Conservation (phyloP, 352 stramenopile genomes). For the Globisporangium irregulare region DNA sequence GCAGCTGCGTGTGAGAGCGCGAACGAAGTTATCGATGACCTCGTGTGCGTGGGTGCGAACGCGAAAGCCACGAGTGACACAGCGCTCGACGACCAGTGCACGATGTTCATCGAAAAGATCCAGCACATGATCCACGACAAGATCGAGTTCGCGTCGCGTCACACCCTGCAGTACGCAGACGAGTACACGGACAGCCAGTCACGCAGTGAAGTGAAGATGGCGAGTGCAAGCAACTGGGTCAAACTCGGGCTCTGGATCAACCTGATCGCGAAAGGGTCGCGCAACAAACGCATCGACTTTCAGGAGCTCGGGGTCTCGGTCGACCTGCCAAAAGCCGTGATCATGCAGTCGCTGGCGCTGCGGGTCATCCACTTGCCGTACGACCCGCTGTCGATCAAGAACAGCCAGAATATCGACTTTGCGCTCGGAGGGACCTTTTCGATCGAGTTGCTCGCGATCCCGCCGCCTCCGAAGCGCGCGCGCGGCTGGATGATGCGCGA, state of each 20-base stretch:
- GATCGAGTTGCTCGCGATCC: slow-evolving; percentile 67
- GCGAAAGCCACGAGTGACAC: slow-evolving; percentile 55
- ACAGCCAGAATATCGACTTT: slow-evolving; percentile 34
- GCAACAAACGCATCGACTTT: slow-evolving; percentile 80
- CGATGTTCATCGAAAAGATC: slow-evolving; percentile 46
- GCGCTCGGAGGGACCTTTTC: slow-evolving; percentile 63
- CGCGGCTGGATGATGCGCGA: slow-evolving; percentile 79
- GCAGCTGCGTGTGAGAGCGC: slow-evolving; percentile 48
- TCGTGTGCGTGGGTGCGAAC: slow-evolving; percentile 52
- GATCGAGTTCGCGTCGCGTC: slow-evolving; percentile 56
- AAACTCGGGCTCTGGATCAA: slow-evolving; percentile 76
- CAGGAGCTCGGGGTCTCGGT: slow-evolving; percentile 54
- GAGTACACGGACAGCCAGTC: slow-evolving; percentile 61
- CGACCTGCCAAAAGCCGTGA: slow-evolving; percentile 75
- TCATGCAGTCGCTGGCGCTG: slow-evolving; percentile 73
- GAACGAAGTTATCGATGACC: slow-evolving; percentile 58
- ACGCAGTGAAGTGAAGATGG: slow-evolving; percentile 67
- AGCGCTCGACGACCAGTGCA: slow-evolving; percentile 35
- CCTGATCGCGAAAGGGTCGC: slow-evolving; percentile 64
- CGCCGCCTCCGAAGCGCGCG: slow-evolving; percentile 60
- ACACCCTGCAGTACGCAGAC: slow-evolving; percentile 72
- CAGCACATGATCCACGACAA: slow-evolving; percentile 59
- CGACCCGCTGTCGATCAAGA: slow-evolving; percentile 35
- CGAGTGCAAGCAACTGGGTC: slow-evolving; percentile 39
- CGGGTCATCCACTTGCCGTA: slow-evolving; percentile 64